Evolutionary conservation across 768 basidiomycete genomes (phyloP).

Genomic region (Rhodotorula taiwanensis): DNA sequence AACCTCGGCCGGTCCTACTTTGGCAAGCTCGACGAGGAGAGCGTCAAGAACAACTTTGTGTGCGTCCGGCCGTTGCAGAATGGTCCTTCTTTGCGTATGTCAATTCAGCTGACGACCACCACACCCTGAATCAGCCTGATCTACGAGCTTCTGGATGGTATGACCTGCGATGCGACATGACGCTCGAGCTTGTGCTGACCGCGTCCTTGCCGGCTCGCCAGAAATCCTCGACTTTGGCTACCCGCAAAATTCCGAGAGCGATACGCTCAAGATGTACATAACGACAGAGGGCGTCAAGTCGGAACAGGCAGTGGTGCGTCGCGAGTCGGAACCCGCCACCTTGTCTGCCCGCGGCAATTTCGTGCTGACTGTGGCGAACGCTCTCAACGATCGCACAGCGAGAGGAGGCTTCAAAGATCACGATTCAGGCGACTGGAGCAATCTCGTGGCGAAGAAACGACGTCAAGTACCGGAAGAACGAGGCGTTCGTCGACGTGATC

Average conservation of each 20-base stretch:
- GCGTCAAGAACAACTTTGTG: conserved; percentile 98
- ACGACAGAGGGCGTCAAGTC: conserved; percentile 93
- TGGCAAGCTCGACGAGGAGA: conserved; percentile 95
- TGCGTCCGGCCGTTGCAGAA: background rate
- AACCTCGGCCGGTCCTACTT: conserved; percentile 92
- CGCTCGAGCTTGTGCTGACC: too few species aligned
- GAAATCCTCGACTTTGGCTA: conserved; percentile 99
- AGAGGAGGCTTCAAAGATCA: conserved; percentile 95
- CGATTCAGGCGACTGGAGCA: conserved; percentile 90
- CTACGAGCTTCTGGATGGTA: conserved; percentile 95
- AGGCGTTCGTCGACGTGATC: conserved; percentile 99
- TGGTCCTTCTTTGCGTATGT: background rate
- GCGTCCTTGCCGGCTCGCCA: conserved; percentile 39
- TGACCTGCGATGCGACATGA: too few species aligned
- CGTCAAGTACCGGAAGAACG: conserved; percentile 99
- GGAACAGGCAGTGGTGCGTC: conserved; percentile 68
- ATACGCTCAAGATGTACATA: conserved; percentile 94
- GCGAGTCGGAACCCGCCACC: background rate
- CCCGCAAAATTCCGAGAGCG: conserved; percentile 97
- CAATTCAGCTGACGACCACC: background rate
- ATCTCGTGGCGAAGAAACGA: conserved; percentile 92
- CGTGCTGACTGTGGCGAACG: background rate
- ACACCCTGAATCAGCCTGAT: conserved; percentile 52
- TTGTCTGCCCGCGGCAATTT: too few species aligned
- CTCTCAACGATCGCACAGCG: conserved; percentile 47